Evolutionary conservation across 2,329 filamentous ascomycete species (phyloP).

Genomic region (Keithomyces neogunnii): DNA sequence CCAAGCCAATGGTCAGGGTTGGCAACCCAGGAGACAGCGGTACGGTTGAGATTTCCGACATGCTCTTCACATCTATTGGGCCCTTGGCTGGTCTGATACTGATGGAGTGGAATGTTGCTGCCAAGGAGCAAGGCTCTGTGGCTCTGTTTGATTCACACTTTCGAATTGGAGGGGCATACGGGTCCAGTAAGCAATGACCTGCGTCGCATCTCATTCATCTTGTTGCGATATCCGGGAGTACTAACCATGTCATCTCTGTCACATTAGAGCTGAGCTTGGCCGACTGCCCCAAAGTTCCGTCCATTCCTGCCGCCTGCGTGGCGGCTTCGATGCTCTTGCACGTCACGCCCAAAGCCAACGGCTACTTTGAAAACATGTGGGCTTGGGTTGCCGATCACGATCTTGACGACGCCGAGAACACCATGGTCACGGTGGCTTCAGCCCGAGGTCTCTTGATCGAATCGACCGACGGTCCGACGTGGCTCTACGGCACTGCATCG

Average conservation of each 20-base stretch:
- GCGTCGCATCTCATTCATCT: too few relatives aligned
- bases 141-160: conserved; percentile 57
- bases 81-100: conserved; percentile 59
- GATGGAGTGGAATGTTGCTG: conserved; percentile 53
- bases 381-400: conserved; percentile 61
- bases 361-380: conserved; percentile 48
- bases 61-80: conserved; percentile 59
- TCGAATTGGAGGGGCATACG: conserved; percentile 61
- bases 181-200: conserved; percentile 35
- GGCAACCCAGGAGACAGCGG: conserved; percentile 52
- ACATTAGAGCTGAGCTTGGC: conserved; percentile 41
- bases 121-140: conserved; percentile 4
- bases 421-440: conserved; percentile 35
- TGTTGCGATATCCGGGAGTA: too few relatives aligned
- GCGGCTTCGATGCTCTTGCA: conserved; percentile 48
- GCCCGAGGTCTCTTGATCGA: conserved; percentile 29
- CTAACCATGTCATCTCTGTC: not conserved
- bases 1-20: conserved; percentile 56
- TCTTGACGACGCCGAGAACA: conserved; percentile 42
- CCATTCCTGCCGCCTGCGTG: conserved; percentile 45
- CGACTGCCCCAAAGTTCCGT: conserved; percentile 39
- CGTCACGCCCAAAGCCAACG: conserved; percentile 35
- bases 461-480: conserved; percentile 18
- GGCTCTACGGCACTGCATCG: conserved; percentile 36
- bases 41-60: conserved; percentile 60